Percentiles rank a stretch among this genome's conserved stretches.
phyloP scores from a whole-genome alignment of 2,329 filamentous ascomycete genomes.

The Claviceps capensis region DNA sequence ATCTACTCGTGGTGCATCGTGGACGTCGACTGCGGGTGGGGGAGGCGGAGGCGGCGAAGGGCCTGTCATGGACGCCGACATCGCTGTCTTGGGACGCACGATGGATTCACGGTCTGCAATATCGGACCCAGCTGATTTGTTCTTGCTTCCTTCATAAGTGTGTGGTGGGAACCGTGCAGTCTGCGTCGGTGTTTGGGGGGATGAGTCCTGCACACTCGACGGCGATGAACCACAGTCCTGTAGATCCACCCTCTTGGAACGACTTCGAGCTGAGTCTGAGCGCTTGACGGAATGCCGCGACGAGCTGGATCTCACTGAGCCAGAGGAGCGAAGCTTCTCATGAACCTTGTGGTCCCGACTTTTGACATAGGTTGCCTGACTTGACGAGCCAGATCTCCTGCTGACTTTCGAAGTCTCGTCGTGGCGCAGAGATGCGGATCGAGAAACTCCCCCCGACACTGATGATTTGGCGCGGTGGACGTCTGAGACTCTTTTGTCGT shows the following conservation, averaged over 20 bases:
- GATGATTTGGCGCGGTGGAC: conserved; percentile 28
- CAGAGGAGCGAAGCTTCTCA: conserved; percentile 23
- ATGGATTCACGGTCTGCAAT: conserved; percentile 19
- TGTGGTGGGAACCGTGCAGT: conserved; percentile 35
- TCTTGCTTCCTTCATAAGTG: conserved; percentile 26
- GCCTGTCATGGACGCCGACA: conserved; percentile 18
- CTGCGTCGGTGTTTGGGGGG: conserved; percentile 47
- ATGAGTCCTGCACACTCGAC: conserved; percentile 38
- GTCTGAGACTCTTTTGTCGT: conserved; percentile 15
- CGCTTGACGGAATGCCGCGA: conserved; percentile 22
- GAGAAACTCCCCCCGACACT: conserved; percentile 28
- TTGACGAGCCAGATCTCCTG: conserved; percentile 41
- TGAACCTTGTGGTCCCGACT: conserved; percentile 20
- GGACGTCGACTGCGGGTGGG: conserved; percentile 54
- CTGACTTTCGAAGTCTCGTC: conserved; percentile 40
- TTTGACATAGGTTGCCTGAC: conserved; percentile 41
- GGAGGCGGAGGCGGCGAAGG: conserved; percentile 35
- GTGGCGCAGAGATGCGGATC: conserved; percentile 27
- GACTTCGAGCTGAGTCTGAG: conserved; percentile 24
- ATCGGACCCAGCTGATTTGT: conserved; percentile 18
- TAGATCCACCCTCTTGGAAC: conserved; percentile 21
- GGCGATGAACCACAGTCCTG: conserved; percentile 31
- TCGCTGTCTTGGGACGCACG: conserved; percentile 25
- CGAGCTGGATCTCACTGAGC: conserved; percentile 20
- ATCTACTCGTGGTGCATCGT: conserved; percentile 71